Percentiles rank a stretch among this genome's conserved stretches.
Evolutionary conservation across 1,284 basidiomycete genomes (phyloP).

Genomic region (Pseudozyma thailandica): DNA sequence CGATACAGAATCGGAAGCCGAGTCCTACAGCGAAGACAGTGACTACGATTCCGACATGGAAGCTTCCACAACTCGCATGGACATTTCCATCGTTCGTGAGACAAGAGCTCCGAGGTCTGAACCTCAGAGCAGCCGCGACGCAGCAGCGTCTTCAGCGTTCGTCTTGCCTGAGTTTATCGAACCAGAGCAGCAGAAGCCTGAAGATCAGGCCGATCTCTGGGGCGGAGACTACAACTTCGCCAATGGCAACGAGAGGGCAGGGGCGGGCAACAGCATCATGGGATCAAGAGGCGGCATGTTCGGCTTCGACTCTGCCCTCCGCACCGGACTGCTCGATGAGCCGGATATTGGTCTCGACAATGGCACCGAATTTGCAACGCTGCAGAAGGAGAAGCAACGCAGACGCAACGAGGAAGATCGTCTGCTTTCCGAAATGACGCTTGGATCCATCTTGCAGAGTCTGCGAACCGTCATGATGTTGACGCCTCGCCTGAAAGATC

Average conservation of each 20-base stretch:
- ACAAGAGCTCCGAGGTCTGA: conserved; percentile 1
- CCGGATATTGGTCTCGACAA: conserved; percentile 28
- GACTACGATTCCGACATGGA: conserved; percentile 43
- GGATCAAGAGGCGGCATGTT: conserved; percentile 49
- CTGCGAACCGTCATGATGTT: conserved; percentile 46
- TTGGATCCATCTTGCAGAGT: conserved; percentile 46
- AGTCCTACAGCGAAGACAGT: conserved; percentile 33
- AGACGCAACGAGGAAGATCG: conserved; percentile 46
- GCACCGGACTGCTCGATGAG: conserved; percentile 37
- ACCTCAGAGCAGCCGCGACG: conserved; percentile 8
- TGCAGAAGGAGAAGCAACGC: conserved; percentile 30
- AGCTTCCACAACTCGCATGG: conserved; percentile 31
- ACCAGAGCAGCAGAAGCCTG: conserved; percentile 44
- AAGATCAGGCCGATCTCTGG: conserved; percentile 48
- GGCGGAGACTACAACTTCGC: conserved; percentile 47
- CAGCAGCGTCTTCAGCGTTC: conserved; percentile 12
- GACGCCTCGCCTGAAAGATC: conserved; percentile 40
- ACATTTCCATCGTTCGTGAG: conserved; percentile 34
- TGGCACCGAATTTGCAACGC: conserved; percentile 32
- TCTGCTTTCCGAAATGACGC: conserved; percentile 47
- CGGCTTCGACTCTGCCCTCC: conserved; percentile 44
- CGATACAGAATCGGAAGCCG: conserved; percentile 41
- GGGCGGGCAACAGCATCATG: conserved; percentile 44
- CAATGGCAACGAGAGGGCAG: conserved; percentile 48
- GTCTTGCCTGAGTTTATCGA: conserved; percentile 39